Conservation (phyloP, 2,329 filamentous ascomycete genomes). For the Lasiodiplodia hormozganensis region DNA sequence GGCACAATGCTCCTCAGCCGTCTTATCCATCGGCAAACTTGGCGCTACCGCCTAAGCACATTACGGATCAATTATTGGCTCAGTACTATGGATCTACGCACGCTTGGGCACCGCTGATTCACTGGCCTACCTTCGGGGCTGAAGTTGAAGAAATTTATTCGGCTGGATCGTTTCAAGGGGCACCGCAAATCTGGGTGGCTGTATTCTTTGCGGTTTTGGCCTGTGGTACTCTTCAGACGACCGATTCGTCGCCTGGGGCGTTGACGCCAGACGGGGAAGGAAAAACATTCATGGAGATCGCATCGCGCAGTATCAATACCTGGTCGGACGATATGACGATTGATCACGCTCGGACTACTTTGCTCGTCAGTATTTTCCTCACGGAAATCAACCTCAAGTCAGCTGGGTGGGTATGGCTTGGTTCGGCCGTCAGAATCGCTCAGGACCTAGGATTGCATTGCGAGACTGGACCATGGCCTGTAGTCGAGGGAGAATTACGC, state of each 20-base stretch:
- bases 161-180: constrained; percentile 64
- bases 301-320: constrained; percentile 74
- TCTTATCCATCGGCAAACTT: constrained; percentile 52
- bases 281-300: constrained; percentile 73
- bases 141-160: constrained; percentile 81
- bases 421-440: constrained; percentile 76
- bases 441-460: constrained; percentile 84
- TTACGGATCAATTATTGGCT: constrained; percentile 74
- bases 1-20: constrained; percentile 58
- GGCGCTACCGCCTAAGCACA: constrained; percentile 72
- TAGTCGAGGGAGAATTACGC: constrained; percentile 84
- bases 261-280: constrained; percentile 63
- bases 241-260: constrained; percentile 62
- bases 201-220: constrained; percentile 85
- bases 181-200: constrained; percentile 74
- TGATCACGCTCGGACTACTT: constrained; percentile 74
- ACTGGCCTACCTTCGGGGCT: constrained; percentile 83
- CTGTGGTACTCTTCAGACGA: constrained; percentile 77
- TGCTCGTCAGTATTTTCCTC: constrained; percentile 79
- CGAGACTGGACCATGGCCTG: constrained; percentile 74
- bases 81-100: constrained; percentile 81
- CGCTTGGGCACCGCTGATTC: constrained; percentile 80
- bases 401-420: constrained; percentile 85
- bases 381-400: constrained; percentile 87
- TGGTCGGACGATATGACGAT: constrained; percentile 81